Base-by-base conservation (phyloP, 2,329 filamentous ascomycete species). In the Aspergillus vadensis region DNA sequence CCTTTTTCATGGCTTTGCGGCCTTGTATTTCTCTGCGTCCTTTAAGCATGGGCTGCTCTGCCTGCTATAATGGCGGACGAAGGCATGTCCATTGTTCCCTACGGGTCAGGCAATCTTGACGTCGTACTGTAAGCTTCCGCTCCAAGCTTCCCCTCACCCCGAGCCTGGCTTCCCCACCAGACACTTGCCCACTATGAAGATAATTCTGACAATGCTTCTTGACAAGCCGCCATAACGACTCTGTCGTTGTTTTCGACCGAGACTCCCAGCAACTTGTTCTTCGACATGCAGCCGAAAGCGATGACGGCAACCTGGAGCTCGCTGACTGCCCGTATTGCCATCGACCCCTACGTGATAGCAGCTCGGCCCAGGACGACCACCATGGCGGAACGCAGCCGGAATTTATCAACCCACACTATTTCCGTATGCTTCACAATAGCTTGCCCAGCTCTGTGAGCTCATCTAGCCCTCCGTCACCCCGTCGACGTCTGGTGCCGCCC, bases 391-490 rank as follows among this genome's bases (percentile, higher is more conserved):
- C 68, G 64, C 74, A 71, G 69, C 84, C 89, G 52, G 85, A 88
- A 59, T 98, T 93, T 73, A 90, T 97, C 68, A 89, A 93, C 70
- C 93, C 93, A 2, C 87, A 92, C 55, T 99, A 99, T 81, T 99
- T 99, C 77, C 91, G 91, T 70, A 93, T 98, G 90, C 87, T 99
- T 43, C 90, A 86, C 48, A 78, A 83, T 54, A 87, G 83, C 66
- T 77, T 80, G 55, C 82, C 82, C 57, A 79, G 76, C 76, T 82
- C 70, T 76, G 80, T 74, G 67, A 76, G 59, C 67, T 78, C 68
- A 72, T 80, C 66, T 57, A 72, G 59, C 25, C 79, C 83, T 38
- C 73, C 83, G 2, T 82, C 84, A 57, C 80, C 83, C 15, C 76
- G 81, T 76, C 75, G 82, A 76, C 72, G 80, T 69, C 62, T 76